Conservation (phyloP, 2,329 filamentous ascomycete genomes). For the Talaromyces sp. region DNA sequence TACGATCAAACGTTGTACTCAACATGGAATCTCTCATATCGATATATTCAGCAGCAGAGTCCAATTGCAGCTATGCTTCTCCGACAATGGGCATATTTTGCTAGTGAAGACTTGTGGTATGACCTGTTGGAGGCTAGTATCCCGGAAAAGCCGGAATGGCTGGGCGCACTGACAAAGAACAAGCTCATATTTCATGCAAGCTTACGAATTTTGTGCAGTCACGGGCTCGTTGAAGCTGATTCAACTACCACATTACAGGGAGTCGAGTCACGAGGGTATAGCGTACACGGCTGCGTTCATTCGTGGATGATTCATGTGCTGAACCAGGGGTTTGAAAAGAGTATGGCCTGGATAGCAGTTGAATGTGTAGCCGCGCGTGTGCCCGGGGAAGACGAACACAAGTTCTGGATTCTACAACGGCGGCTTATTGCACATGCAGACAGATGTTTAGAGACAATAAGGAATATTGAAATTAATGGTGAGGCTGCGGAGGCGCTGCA, state of each 20-base stretch:
- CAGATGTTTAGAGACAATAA: not conserved
- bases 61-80: conserved; percentile 5
- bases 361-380: not conserved
- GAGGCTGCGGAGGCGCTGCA: not conserved
- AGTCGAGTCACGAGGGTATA: conserved; percentile 8
- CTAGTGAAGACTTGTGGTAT: conserved; percentile 6
- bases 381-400: not conserved
- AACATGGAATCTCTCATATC: conserved; percentile 8
- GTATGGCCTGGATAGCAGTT: not conserved
- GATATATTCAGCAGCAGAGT: not conserved
- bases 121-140: conserved; percentile 1
- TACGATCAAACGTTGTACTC: conserved; percentile 7
- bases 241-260: not conserved
- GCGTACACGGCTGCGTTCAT: conserved; percentile 10
- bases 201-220: not conserved
- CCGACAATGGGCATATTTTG: conserved; percentile 10
- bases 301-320: conserved; percentile 10
- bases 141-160: conserved; percentile 2
- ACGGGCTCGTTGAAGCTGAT: not conserved
- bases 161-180: not conserved
- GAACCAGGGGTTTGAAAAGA: not conserved
- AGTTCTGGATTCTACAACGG: not conserved
- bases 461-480: not conserved
- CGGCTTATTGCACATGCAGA: not conserved
- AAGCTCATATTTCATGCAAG: not conserved